These are phyloP conservation scores for Yamadazyma triangularis DNA, from an alignment of 1,139 yeast species.

Conservation along the genomic window DNA sequence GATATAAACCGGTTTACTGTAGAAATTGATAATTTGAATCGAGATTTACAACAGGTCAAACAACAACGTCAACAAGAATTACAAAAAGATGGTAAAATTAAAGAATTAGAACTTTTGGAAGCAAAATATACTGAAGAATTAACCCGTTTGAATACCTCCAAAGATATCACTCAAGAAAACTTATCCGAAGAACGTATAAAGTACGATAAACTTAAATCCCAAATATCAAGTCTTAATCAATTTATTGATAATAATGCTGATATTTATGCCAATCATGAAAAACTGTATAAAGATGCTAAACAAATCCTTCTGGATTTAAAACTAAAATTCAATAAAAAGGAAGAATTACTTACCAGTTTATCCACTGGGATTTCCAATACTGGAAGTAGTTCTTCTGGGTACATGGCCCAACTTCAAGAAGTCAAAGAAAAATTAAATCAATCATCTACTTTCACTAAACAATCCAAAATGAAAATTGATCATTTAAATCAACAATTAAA, in stretches of 20 bases:
- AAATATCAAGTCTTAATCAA: constrained; percentile 14
- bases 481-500: constrained; percentile 53
- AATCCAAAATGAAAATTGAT: constrained; percentile 54
- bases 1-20: constrained; percentile 40
- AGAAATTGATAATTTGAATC: constrained; percentile 58
- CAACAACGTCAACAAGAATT: constrained; percentile 55
- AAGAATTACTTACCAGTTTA: constrained; percentile 76
- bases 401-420: constrained; percentile 65
- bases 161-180: constrained; percentile 54
- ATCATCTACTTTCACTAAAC: constrained; percentile 55
- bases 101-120: constrained; percentile 57
- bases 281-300: constrained; percentile 41
- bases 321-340: constrained; percentile 54
- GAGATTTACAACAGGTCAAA: constrained; percentile 57
- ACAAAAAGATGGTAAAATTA: constrained; percentile 57
- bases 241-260: constrained; percentile 27
- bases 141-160: constrained; percentile 63
- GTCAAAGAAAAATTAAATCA: constrained; percentile 56
- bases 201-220: constrained; percentile 13
- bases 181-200: constrained; percentile 42
- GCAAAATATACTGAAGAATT: constrained; percentile 58
- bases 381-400: constrained; percentile 77
- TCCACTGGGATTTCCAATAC: constrained; percentile 88
- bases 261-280: constrained; percentile 23
- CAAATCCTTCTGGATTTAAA: constrained; percentile 40